Evolutionary conservation across 2,329 filamentous ascomycete genomes (phyloP).

Genomic region (Aspergillus costaricaensis): DNA sequence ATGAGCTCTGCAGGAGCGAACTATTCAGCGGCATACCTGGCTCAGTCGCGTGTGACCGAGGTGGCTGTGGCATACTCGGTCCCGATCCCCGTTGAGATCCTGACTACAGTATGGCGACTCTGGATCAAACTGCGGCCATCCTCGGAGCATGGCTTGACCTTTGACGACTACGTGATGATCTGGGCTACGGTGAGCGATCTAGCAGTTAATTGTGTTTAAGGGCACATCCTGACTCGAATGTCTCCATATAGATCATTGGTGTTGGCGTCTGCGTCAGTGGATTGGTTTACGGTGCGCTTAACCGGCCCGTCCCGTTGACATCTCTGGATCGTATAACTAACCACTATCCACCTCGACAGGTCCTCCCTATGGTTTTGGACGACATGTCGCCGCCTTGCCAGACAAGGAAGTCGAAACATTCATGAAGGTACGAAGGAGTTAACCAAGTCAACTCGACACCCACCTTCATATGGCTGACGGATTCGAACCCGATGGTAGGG

Average conservation of each 20-base stretch:
- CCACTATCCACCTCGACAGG: conserved; percentile 4
- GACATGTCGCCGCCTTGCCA: conserved; percentile 15
- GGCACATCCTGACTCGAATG: background rate
- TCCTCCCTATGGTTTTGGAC: conserved; percentile 19
- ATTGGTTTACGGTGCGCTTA: conserved; percentile 15
- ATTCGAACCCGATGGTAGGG: conserved; percentile 4
- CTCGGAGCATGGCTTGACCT: conserved; percentile 7
- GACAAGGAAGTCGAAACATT: conserved; percentile 9
- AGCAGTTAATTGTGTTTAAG: background rate
- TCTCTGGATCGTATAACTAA: background rate
- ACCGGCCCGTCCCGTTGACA: background rate
- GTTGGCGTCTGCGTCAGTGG: conserved; percentile 17
- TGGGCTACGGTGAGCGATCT: conserved; percentile 16
- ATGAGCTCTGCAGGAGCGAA: background rate
- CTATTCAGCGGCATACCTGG: conserved; percentile 10
- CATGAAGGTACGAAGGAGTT: conserved; percentile 10
- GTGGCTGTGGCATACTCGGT: conserved; percentile 16
- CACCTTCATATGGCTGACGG: background rate
- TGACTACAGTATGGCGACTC: conserved; percentile 16
- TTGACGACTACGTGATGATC: conserved; percentile 20
- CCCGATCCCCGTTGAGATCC: conserved; percentile 18
- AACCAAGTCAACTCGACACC: background rate
- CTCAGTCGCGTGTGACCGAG: conserved; percentile 12
- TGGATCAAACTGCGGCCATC: conserved; percentile 15
- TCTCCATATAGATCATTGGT: conserved; percentile 7